Base-by-base conservation (phyloP, 106 monocot genomes). In the Dactylorhiza incarnata region DNA sequence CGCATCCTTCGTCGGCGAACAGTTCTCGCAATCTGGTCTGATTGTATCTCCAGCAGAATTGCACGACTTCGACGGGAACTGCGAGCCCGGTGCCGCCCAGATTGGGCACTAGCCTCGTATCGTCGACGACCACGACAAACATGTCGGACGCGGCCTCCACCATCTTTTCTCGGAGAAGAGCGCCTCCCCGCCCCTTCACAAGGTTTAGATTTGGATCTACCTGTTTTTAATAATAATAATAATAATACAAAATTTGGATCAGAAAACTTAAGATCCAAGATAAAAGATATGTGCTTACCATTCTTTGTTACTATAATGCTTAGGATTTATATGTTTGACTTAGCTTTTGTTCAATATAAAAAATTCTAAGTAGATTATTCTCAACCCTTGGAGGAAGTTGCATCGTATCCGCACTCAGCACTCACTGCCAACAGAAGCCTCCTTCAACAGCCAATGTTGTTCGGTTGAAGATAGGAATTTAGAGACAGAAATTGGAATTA, bases 1-100 rank as follows among this genome's bases (percentile, higher is more conserved):
- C 94, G 53, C 86, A 86, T 19, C 90, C 90, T 78, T 90, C 86
- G 22, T 90, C 88, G 29, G 84, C 88, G 73, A 94, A 94, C 48
- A 94, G 37, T 17, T 88, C 94, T 77, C 86, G 90, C 81, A 94
- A 68, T 78, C 90, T 88, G 8, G 45, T 80, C 76, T 83, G 78
- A 48, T 94, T 94, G 77, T 90, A 85, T 71, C 91, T 91, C 94
- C 91, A 94, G 75, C 94, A 91, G 73, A 94, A 91, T 68, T 94
- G 89, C 75, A 94, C 94, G 5, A 94, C 91, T 71, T 91, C 94
- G 16, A 94, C 94, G 1, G 90, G 94, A 86, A 94, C 90, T 16
- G 94, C 94, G 4, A 91, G 82, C 8, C 91, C 91, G 73, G 90
- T 94, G 10, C 94, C 91, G 19, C 94, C 94, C 8, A 94, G 78